Evolutionary conservation across 2,329 filamentous ascomycete genomes (phyloP).

Genomic region (Boeremia lycopersici): DNA sequence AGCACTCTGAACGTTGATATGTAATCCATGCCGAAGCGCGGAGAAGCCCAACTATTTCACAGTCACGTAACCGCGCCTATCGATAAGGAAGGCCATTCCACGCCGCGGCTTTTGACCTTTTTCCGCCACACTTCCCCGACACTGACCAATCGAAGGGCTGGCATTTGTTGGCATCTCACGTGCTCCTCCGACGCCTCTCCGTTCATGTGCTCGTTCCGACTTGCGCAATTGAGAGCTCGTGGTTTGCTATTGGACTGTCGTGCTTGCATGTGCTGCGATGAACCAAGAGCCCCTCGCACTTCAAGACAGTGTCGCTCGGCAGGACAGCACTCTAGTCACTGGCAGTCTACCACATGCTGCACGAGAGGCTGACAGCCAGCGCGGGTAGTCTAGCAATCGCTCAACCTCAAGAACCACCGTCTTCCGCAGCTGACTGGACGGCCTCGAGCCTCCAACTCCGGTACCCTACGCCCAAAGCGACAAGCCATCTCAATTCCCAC

Average conservation of each 20-base stretch:
- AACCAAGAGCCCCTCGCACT: neutral
- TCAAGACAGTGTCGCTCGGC: neutral
- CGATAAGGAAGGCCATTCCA: conserved; percentile 37
- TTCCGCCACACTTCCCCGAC: conserved; percentile 23
- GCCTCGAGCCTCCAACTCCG: neutral
- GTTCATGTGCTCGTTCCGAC: neutral
- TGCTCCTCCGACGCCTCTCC: conserved; percentile 13
- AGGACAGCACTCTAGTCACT: too few relatives aligned
- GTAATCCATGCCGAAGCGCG: conserved; percentile 26
- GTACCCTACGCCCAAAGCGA: conserved; percentile 10
- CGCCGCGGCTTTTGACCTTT: conserved; percentile 30
- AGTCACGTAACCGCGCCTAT: conserved; percentile 32
- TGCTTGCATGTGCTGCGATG: too few relatives aligned
- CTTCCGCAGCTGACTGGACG: neutral
- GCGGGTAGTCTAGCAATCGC: neutral
- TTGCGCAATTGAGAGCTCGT: neutral
- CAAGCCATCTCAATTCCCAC: neutral
- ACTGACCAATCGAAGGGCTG: conserved; percentile 5
- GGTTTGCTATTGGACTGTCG: neutral
- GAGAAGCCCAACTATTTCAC: conserved; percentile 29
- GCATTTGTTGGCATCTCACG: conserved; percentile 18
- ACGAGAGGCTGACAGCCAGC: too few relatives aligned
- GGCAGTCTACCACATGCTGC: too few relatives aligned
- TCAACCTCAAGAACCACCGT: neutral
- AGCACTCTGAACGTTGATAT: conserved; percentile 4